Percentiles rank a stretch among this genome's conserved stretches.
These are phyloP conservation scores for Pseudocercospora musae DNA, from an alignment of 2,329 filamentous ascomycete species.

Conservation along the genomic window DNA sequence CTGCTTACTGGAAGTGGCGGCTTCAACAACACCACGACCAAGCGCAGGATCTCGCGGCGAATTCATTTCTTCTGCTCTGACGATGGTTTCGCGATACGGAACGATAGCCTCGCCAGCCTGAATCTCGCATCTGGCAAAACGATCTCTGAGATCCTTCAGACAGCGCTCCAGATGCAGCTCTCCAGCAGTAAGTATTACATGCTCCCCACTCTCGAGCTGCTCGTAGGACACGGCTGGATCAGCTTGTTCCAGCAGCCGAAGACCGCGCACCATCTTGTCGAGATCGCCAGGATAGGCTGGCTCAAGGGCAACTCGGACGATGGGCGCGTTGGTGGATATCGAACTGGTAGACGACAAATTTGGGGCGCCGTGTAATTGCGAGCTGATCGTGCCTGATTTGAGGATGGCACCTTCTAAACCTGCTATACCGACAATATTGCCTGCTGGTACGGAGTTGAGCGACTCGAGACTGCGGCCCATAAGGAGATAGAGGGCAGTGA, in stretches of 20 bases:
- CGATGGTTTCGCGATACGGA: conserved; percentile 89
- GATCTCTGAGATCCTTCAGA: conserved; percentile 84
- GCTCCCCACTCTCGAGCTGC: conserved; percentile 86
- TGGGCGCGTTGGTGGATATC: conserved; percentile 69
- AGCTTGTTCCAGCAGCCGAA: conserved; percentile 84
- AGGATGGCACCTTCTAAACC: conserved; percentile 91
- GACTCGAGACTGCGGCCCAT: conserved; percentile 90
- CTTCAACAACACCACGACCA: conserved; percentile 74
- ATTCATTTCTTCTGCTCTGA: conserved; percentile 83
- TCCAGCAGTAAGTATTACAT: conserved; percentile 89
- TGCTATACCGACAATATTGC: conserved; percentile 91
- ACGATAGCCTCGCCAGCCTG: conserved; percentile 93
- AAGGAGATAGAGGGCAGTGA: conserved; percentile 86
- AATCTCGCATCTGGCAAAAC: conserved; percentile 91
- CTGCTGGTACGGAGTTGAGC: conserved; percentile 80
- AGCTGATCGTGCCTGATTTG: conserved; percentile 92
- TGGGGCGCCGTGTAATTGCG: conserved; percentile 76
- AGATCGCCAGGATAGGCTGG: conserved; percentile 85
- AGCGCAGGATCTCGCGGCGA: conserved; percentile 80
- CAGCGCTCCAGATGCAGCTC: conserved; percentile 93
- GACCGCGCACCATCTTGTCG: conserved; percentile 88
- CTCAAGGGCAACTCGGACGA: conserved; percentile 93
- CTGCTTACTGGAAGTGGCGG: conserved; percentile 79
- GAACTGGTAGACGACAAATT: conserved; percentile 86
- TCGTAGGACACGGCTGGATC: conserved; percentile 97